Conservation (phyloP, 2,329 filamentous ascomycete genomes). For the Aspergillus sp. region DNA sequence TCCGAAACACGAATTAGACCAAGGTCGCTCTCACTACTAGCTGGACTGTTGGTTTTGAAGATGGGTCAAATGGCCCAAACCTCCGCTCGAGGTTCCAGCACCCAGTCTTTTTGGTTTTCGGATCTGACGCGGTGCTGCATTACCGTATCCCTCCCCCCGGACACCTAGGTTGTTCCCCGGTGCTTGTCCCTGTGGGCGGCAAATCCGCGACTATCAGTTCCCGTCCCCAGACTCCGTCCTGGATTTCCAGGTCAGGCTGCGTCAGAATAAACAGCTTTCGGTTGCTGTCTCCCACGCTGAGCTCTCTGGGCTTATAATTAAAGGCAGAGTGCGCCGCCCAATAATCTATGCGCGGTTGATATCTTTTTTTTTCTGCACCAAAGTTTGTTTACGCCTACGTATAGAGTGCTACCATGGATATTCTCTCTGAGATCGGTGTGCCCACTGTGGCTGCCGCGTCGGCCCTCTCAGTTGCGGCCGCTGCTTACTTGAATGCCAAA, state of each 20-base stretch:
- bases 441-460: conserved; percentile 35
- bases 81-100: not conserved
- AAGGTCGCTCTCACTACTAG: not conserved
- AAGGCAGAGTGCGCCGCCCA: not conserved
- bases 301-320: not conserved
- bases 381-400: not conserved
- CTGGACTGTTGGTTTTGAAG: not conserved
- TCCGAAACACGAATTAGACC: not conserved
- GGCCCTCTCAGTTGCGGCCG: conserved; percentile 35
- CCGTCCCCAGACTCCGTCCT: conserved; percentile 23
- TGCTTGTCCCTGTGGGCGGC: conserved; percentile 18
- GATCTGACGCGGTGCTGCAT: not conserved
- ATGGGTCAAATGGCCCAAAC: too few species aligned
- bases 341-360: not conserved
- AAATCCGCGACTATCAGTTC: conserved; percentile 23
- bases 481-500: conserved; percentile 47
- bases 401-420: conserved; percentile 22
- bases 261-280: not conserved
- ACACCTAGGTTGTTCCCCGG: not conserved
- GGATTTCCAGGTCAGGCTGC: conserved; percentile 1
- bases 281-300: not conserved
- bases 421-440: conserved; percentile 27
- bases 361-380: not conserved
- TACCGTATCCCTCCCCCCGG: conserved; percentile 4
- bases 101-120: not conserved